A percentile compares a stretch with the other conserved stretches of the same genome.
Evolutionary conservation across 1,139 yeast species (phyloP).

Genomic region (Kluyveromyces sp.): DNA sequence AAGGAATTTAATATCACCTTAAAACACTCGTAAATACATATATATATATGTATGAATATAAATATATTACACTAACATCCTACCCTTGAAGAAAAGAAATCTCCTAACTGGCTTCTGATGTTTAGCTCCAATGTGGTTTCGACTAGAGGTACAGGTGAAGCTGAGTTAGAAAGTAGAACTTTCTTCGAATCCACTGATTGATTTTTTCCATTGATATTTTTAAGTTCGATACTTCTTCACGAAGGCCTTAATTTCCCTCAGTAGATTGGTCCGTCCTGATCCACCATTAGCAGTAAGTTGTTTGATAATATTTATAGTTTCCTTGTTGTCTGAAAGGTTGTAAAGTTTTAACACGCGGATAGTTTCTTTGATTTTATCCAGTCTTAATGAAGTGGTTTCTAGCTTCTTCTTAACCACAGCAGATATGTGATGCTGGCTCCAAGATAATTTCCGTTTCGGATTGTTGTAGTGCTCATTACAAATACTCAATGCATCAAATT

Average conservation of each 20-base stretch:
- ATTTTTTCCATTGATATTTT: neutral
- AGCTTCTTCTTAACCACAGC: slow-evolving; percentile 9
- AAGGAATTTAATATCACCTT: neutral
- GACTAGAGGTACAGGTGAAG: slow-evolving; percentile 14
- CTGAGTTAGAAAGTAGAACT: no score
- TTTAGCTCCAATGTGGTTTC: slow-evolving; percentile 21
- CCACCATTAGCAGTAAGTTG: slow-evolving; percentile 12
- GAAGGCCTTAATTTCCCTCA: slow-evolving; percentile 16
- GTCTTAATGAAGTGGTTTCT: slow-evolving; percentile 10
- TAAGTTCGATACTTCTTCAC: slow-evolving; percentile 14
- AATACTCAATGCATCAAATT: slow-evolving; percentile 10
- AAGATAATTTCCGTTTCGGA: slow-evolving; percentile 13
- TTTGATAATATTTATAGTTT: slow-evolving; percentile 14
- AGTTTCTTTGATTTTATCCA: slow-evolving; percentile 6
- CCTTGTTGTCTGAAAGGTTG: slow-evolving; percentile 11
- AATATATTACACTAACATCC: neutral
- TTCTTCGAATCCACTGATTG: neutral
- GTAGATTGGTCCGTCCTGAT: slow-evolving; percentile 10
- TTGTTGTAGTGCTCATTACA: slow-evolving; percentile 9
- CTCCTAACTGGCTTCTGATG: slow-evolving; percentile 22
- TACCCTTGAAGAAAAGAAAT: slow-evolving; percentile 13
- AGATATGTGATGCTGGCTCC: neutral
- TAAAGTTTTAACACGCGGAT: slow-evolving; percentile 18
- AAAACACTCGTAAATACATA: neutral
- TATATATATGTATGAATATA: neutral